A percentile compares a stretch with the other conserved stretches of the same genome.
Evolutionary conservation across 495 filamentous ascomycete genomes (phyloP).

Genomic region (Jackrogersella multiformis): DNA sequence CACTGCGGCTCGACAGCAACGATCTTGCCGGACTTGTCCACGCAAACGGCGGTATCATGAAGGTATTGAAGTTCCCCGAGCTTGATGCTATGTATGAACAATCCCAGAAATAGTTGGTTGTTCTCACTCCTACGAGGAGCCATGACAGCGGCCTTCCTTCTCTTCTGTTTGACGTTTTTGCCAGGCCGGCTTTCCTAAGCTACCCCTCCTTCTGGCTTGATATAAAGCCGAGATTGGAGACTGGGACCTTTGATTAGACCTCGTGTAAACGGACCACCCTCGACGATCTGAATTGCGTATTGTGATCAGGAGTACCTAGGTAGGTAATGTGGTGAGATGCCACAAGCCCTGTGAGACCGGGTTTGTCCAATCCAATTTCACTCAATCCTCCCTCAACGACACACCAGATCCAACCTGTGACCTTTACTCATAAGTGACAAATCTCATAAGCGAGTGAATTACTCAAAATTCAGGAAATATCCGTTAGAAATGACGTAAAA

Average conservation of each 20-base stretch:
- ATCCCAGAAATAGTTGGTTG: conserved; percentile 58
- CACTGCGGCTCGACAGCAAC: conserved; percentile 58
- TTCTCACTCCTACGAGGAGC: conserved; percentile 11
- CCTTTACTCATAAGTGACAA: conserved; percentile 13
- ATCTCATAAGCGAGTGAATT: conserved; percentile 1
- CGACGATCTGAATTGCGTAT: background rate
- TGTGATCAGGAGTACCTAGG: conserved; percentile 14
- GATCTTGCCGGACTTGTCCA: conserved; percentile 73
- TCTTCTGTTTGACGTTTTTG: background rate
- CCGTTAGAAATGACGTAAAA: conserved; percentile 20
- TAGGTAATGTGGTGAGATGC: conserved; percentile 20
- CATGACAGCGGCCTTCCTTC: conserved; percentile 21
- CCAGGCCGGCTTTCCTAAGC: background rate
- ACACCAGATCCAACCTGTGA: conserved; percentile 16
- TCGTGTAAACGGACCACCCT: background rate
- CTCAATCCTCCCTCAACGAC: conserved; percentile 10
- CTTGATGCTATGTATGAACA: conserved; percentile 67
- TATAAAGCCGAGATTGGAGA: background rate
- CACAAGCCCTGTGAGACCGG: conserved; percentile 21
- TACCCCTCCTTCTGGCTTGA: background rate
- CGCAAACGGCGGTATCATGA: conserved; percentile 70
- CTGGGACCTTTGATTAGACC: background rate
- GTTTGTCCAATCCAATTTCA: conserved; percentile 4
- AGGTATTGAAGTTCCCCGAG: conserved; percentile 65
- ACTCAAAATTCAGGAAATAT: background rate